Percentiles rank a stretch among this genome's conserved stretches.
Evolutionary conservation across 164 flowering plant genomes (phyloP).

Genomic region (Platanus orientalis): DNA sequence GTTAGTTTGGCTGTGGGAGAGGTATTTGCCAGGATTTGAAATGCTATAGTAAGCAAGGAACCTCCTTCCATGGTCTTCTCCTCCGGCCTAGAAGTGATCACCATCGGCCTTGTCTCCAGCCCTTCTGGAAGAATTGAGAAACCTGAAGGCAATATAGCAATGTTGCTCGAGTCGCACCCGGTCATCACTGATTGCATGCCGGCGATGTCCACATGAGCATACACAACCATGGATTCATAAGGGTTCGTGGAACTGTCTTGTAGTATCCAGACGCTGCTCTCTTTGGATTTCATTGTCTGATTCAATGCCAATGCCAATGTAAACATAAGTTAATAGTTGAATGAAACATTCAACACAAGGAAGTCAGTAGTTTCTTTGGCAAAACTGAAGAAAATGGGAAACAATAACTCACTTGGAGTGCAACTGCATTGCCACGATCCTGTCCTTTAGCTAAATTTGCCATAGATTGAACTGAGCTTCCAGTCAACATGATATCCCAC

Average conservation of each 20-base stretch:
- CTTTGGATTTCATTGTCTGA: conserved; percentile 69
- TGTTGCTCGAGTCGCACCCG: conserved; percentile 81
- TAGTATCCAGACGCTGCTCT: conserved; percentile 62
- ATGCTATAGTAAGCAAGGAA: conserved; percentile 78
- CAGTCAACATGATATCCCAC: conserved; percentile 88
- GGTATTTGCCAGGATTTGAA: conserved; percentile 63
- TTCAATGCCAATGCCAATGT: not conserved
- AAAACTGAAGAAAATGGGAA: not conserved
- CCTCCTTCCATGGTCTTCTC: conserved; percentile 76
- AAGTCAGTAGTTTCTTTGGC: not conserved
- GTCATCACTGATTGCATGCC: conserved; percentile 80
- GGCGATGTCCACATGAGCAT: conserved; percentile 67
- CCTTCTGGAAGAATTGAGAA: conserved; percentile 92
- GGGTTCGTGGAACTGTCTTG: conserved; percentile 84
- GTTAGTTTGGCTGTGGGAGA: conserved; percentile 67
- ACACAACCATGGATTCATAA: conserved; percentile 78
- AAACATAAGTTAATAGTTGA: too few species aligned
- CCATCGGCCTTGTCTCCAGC: conserved; percentile 67
- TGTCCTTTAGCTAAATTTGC: conserved; percentile 87
- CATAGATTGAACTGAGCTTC: conserved; percentile 53
- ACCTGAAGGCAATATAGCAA: conserved; percentile 75
- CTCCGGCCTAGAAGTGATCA: conserved; percentile 69
- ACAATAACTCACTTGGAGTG: conserved; percentile 56
- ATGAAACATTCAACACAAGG: not conserved
- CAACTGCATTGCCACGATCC: conserved; percentile 83